phyloP scores from a whole-genome alignment of 306 rosid genomes.

The Malus domestica region DNA sequence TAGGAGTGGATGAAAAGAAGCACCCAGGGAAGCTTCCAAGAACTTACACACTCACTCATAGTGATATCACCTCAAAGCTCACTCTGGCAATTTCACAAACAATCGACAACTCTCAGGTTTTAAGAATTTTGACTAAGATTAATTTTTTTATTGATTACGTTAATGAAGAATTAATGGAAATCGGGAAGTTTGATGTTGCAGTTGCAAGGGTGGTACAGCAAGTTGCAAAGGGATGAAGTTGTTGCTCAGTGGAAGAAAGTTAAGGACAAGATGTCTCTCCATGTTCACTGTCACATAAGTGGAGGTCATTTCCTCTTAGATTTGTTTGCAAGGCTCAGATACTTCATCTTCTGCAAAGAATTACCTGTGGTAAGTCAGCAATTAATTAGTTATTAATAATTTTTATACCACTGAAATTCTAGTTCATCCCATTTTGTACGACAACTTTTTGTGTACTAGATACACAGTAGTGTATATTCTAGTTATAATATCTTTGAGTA shows the following conservation, averaged over 20 bases:
- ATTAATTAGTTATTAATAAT: background rate
- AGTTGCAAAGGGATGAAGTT: slow-evolving; percentile 87
- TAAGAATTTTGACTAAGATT: background rate
- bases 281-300: slow-evolving; percentile 94
- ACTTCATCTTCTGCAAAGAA: slow-evolving; percentile 74
- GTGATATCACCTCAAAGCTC: slow-evolving; percentile 77
- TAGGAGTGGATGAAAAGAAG: slow-evolving; percentile 77
- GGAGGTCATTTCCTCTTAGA: slow-evolving; percentile 91
- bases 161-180: background rate
- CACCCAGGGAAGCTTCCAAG: slow-evolving; percentile 85
- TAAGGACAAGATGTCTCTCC: slow-evolving; percentile 74
- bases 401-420: too few relatives aligned
- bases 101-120: slow-evolving; percentile 73
- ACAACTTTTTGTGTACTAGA: too few relatives aligned
- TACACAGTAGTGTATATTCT: too few relatives aligned
- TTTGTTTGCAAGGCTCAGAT: slow-evolving; percentile 64
- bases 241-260: slow-evolving; percentile 90
- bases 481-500: too few relatives aligned
- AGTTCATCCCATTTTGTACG: too few relatives aligned
- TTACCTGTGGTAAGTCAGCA: slow-evolving; percentile 61
- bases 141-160: background rate
- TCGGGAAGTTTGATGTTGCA: slow-evolving; percentile 26
- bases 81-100: slow-evolving; percentile 84
- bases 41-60: slow-evolving; percentile 79
- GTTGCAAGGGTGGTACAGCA: slow-evolving; percentile 95